phyloP scores from a whole-genome alignment of 805 yeast genomes.

The Candida nonsorbophila region DNA sequence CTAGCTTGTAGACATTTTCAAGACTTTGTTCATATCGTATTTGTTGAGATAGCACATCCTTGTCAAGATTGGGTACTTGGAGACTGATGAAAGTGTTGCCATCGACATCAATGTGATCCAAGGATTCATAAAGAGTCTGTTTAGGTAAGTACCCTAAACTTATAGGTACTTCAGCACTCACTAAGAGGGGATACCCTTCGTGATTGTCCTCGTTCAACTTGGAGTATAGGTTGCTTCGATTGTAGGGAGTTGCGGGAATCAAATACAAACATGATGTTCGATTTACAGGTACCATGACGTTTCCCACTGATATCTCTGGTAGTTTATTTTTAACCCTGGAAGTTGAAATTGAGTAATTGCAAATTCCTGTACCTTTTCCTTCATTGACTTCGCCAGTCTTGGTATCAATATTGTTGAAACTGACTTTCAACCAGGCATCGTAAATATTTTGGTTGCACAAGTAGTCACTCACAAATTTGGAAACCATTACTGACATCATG shows the following conservation, averaged over 20 bases:
- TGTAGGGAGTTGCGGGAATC: slow-evolving; percentile 20
- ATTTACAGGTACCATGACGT: slow-evolving; percentile 25
- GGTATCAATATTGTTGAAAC: slow-evolving; percentile 18
- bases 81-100: slow-evolving; percentile 12
- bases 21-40: slow-evolving; percentile 15
- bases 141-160: slow-evolving; percentile 32
- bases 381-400: slow-evolving; percentile 13
- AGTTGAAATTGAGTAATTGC: slow-evolving; percentile 24
- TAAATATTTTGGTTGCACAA: slow-evolving; percentile 57
- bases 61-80: slow-evolving; percentile 14
- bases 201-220: slow-evolving; percentile 28
- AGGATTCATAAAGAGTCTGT: slow-evolving; percentile 12
- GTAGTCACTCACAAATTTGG: slow-evolving; percentile 68
- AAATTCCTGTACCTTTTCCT: slow-evolving; percentile 36
- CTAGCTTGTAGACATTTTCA: slow-evolving; percentile 7
- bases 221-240: slow-evolving; percentile 11
- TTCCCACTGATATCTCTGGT: slow-evolving; percentile 24
- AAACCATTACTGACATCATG: slow-evolving; percentile 75
- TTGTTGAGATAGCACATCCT: slow-evolving; percentile 17
- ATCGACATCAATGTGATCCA: slow-evolving; percentile 3
- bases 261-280: slow-evolving; percentile 23
- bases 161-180: slow-evolving; percentile 18
- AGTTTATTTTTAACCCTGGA: slow-evolving; percentile 20
- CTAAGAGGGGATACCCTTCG: slow-evolving; percentile 37
- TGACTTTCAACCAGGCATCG: slow-evolving; percentile 39